These are phyloP conservation scores for Rhizopogon vesiculosus DNA, from an alignment of 768 basidiomycete genomes.

Conservation along the genomic window DNA sequence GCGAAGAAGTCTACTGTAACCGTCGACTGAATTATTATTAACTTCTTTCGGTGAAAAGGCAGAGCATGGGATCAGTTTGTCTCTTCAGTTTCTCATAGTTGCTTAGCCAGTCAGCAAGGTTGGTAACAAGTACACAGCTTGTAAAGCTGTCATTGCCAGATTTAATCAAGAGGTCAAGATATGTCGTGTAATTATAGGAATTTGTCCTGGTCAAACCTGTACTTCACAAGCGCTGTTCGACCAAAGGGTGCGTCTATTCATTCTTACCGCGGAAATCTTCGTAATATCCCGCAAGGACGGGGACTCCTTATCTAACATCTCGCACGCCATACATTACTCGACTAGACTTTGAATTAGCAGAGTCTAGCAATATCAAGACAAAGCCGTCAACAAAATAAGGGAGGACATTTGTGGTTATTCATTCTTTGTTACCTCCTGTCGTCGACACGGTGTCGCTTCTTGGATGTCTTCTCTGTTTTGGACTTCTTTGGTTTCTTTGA, in stretches of 20 bases:
- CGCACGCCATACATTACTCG: background rate
- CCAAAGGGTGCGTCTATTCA: background rate
- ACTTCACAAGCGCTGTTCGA: background rate
- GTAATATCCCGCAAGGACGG: background rate
- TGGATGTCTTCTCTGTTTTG: slow-evolving; percentile 67
- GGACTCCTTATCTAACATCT: background rate
- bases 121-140: too few relatives aligned
- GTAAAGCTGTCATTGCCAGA: background rate
- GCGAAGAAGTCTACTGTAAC: background rate
- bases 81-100: background rate
- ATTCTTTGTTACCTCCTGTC: background rate
- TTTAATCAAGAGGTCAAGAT: background rate
- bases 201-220: background rate
- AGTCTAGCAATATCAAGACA: background rate
- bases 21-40: background rate
- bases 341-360: background rate
- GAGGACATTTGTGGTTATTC: background rate
- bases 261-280: background rate
- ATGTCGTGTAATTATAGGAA: background rate
- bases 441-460: slow-evolving; percentile 48
- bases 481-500: slow-evolving; percentile 60
- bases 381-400: background rate
- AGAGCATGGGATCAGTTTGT: background rate
- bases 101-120: background rate
- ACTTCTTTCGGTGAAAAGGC: background rate